These are phyloP conservation scores for Daldinia grandis DNA, from an alignment of 495 filamentous ascomycete genomes.

Conservation along the genomic window DNA sequence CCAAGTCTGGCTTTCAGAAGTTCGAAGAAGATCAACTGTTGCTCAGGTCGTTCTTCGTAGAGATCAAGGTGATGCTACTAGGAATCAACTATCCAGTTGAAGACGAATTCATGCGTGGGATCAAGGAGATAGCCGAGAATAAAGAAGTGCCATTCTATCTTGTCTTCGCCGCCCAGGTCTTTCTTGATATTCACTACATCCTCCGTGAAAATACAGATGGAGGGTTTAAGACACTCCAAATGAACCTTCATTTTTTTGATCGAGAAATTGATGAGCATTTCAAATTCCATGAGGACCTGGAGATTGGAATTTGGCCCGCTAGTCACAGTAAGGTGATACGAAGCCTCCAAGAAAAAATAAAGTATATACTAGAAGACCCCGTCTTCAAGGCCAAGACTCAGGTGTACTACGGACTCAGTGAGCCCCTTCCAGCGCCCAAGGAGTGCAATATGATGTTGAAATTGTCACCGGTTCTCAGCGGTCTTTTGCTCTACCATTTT, in stretches of 20 bases:
- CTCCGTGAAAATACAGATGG: constrained; percentile 29
- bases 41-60: constrained; percentile 45
- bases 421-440: neutral
- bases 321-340: constrained; percentile 41
- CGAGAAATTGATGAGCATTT: constrained; percentile 43
- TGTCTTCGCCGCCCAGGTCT: constrained; percentile 53
- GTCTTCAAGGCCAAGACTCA: neutral
- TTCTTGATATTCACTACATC: constrained; percentile 51
- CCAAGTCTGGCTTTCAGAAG: constrained; percentile 42
- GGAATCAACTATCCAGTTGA: constrained; percentile 37
- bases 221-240: constrained; percentile 29
- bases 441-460: constrained; percentile 44
- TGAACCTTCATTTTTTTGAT: constrained; percentile 30
- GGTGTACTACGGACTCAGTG: neutral
- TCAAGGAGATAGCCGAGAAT: constrained; percentile 40
- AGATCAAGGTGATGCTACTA: constrained; percentile 39
- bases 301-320: constrained; percentile 46
- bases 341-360: constrained; percentile 27
- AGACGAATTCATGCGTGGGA: constrained; percentile 52
- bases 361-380: constrained; percentile 36
- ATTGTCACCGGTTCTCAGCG: constrained; percentile 44
- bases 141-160: constrained; percentile 41
- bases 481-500: constrained; percentile 46
- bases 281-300: constrained; percentile 47
- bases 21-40: constrained; percentile 46